These are phyloP conservation scores for Metschnikowia noctiluminum DNA, from an alignment of 805 yeast genomes.

Conservation along the genomic window DNA sequence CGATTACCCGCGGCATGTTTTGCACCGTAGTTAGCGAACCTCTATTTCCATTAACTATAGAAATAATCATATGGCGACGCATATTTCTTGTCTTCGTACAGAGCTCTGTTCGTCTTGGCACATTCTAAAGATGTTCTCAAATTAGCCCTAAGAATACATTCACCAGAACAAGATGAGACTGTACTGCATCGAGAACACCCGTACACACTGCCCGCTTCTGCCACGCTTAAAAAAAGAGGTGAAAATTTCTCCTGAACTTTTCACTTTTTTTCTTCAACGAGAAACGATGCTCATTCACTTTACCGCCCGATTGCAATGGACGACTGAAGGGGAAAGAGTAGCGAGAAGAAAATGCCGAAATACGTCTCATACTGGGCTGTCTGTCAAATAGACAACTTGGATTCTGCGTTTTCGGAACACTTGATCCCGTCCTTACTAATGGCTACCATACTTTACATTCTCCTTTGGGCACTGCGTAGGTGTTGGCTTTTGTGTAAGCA, in stretches of 20 bases:
- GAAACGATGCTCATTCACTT: constrained; percentile 22
- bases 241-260: not conserved
- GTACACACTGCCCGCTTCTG: constrained; percentile 5
- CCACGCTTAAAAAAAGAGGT: not conserved
- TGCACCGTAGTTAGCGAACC: no score
- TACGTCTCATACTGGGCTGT: constrained; percentile 20
- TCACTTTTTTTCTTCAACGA: constrained; percentile 11
- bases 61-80: no score
- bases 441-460: no score
- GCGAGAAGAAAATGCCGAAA: constrained; percentile 16
- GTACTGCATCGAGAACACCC: constrained; percentile 5
- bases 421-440: not conserved
- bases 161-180: no score
- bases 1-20: no score
- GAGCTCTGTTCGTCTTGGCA: no score
- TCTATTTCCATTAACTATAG: no score
- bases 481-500: no score
- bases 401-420: constrained; percentile 41
- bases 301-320: constrained; percentile 20
- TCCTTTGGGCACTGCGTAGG: no score
- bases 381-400: constrained; percentile 19
- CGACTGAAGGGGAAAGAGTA: constrained; percentile 24
- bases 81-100: no score
- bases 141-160: no score
- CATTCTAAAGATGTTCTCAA: no score